phyloP scores from a whole-genome alignment of 306 rosid genomes.

The Erythrophleum fordii region DNA sequence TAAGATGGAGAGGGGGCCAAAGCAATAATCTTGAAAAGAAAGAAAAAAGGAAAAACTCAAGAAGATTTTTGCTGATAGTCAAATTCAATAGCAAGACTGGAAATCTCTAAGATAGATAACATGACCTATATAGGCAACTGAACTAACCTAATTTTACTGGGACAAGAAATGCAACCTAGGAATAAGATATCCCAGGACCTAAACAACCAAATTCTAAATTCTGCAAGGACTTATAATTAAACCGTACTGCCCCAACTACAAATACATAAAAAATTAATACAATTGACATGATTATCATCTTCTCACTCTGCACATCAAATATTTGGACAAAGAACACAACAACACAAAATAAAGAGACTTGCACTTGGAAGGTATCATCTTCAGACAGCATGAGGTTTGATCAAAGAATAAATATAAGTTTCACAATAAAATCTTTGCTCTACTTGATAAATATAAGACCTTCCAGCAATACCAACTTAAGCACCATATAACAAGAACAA shows the following conservation, averaged over 20 bases:
- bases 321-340: not conserved
- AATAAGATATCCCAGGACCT: not conserved
- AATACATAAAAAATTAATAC: not conserved
- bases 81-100: not conserved
- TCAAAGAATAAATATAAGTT: conserved; percentile 21
- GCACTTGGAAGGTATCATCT: conserved; percentile 24
- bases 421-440: conserved; percentile 7
- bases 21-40: not conserved
- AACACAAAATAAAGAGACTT: conserved; percentile 12
- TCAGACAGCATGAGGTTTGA: conserved; percentile 5
- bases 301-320: not conserved
- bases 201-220: not conserved
- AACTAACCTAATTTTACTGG: not conserved
- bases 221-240: not conserved
- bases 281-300: not conserved
- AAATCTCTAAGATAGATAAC: not conserved
- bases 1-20: not conserved
- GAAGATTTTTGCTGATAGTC: not conserved
- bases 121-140: not conserved
- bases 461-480: conserved; percentile 18
- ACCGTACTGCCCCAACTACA: not conserved
- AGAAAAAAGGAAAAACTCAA: not conserved
- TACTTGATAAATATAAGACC: conserved; percentile 27
- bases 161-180: not conserved
- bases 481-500: not conserved